Evolutionary conservation across 2,329 filamentous ascomycete genomes (phyloP).

Genomic region (Huntiella savannae): DNA sequence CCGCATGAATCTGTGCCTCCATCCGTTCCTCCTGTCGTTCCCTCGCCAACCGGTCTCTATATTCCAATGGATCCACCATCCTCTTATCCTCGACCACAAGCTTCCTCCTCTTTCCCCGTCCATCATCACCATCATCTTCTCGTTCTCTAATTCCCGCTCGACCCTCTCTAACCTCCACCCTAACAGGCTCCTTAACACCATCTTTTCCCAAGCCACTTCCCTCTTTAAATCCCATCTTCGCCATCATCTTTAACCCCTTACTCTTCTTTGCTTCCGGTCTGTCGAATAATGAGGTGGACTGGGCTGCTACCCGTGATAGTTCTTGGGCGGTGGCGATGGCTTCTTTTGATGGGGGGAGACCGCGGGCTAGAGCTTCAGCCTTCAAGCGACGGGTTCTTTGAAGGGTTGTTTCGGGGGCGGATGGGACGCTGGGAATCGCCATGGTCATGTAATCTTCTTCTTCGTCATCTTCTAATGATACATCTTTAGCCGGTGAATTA

Average conservation of each 20-base stretch:
- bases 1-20: slow-evolving; percentile 54
- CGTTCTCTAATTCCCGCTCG: slow-evolving; percentile 71
- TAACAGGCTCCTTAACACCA: slow-evolving; percentile 48
- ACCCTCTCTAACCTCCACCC: slow-evolving; percentile 57
- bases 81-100: slow-evolving; percentile 31
- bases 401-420: slow-evolving; percentile 30
- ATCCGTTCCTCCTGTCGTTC: slow-evolving; percentile 50
- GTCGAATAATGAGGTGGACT: slow-evolving; percentile 55
- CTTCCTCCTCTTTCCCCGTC: slow-evolving; percentile 26
- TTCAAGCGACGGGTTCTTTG: slow-evolving; percentile 34
- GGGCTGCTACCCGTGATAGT: slow-evolving; percentile 52
- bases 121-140: slow-evolving; percentile 35
- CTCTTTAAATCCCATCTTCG: slow-evolving; percentile 68
- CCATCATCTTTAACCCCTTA: slow-evolving; percentile 94
- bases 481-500: slow-evolving; percentile 12
- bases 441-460: slow-evolving; percentile 97
- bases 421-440: slow-evolving; percentile 37
- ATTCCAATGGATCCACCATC: slow-evolving; percentile 42
- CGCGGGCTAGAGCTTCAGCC: slow-evolving; percentile 48
- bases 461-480: slow-evolving; percentile 26
- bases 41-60: slow-evolving; percentile 48
- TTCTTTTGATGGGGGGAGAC: slow-evolving; percentile 58
- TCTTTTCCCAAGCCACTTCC: slow-evolving; percentile 50
- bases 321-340: slow-evolving; percentile 61
- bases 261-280: slow-evolving; percentile 37